Conservation (phyloP, 208 protist species). For the Kentomonas sorsogonicus region DNA sequence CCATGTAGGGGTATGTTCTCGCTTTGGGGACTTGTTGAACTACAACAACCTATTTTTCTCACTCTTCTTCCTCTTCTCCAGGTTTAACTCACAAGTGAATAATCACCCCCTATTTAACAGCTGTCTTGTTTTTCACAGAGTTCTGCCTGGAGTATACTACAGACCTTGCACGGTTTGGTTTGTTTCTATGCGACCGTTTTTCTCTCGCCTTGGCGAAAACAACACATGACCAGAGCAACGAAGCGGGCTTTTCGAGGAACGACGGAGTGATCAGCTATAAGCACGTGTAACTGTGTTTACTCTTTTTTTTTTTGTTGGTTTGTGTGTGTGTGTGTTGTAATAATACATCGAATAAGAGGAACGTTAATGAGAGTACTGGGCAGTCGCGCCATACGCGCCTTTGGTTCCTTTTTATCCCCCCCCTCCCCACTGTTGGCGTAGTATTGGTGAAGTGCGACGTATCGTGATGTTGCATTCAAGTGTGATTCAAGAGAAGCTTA, state of each 20-base stretch:
- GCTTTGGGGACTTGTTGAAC: too few relatives aligned
- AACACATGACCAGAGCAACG: too few relatives aligned
- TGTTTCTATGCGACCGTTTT: neutral
- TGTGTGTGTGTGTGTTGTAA: neutral
- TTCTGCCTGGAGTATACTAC: neutral
- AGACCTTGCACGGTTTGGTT: neutral
- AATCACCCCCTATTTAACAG: neutral
- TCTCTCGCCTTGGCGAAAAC: too few relatives aligned
- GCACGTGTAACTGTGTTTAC: neutral
- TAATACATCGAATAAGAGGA: neutral
- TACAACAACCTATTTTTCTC: too few relatives aligned
- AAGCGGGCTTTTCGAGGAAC: too few relatives aligned
- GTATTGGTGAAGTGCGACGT: neutral
- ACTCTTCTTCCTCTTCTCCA: too few relatives aligned
- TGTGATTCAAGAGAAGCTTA: too few relatives aligned
- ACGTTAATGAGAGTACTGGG: neutral
- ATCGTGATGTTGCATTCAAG: too few relatives aligned
- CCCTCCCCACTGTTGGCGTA: neutral
- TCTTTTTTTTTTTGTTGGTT: neutral
- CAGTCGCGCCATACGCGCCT: neutral
- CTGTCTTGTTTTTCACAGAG: neutral
- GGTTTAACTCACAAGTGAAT: conserved; percentile 14
- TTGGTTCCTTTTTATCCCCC: neutral
- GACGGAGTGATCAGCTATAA: too few relatives aligned
- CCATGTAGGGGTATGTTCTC: too few relatives aligned